Base-by-base conservation (phyloP, 371 early-diverging fungal species). In the Batkoa obscura region DNA sequence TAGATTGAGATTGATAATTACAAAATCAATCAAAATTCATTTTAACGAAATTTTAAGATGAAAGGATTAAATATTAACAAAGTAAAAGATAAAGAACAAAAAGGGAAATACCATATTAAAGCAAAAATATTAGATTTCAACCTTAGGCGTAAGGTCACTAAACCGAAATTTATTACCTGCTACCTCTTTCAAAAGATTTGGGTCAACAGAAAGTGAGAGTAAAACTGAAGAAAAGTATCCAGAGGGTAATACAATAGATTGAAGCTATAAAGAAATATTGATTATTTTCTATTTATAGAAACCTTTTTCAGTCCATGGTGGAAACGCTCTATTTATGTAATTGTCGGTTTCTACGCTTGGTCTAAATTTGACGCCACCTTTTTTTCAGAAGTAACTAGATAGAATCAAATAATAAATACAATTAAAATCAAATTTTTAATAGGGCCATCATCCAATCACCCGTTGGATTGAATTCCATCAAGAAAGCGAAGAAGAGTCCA, bases 401-500 rank as follows among this genome's bases (percentile, higher is more conserved):
- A 45, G 3, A 45, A 45, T 45, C 45, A 3, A 8, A 8, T 15
- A 15, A 8, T 45, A 45, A 12, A 15, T 3, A 45, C 4, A 45
- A 4, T n/a, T 45, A n/a, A n/a, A n/a, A n/a, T n/a, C n/a, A n/a
- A n/a, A n/a, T 30, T 49, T 49, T 32, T 3, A 5, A 12, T 12
- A 49, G 50, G 50, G 35, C 12, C 32, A 33, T 31, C 50, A 49
- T 49, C 50, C 50, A 3, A 35, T 49, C 31, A 49, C 50, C n/a
- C 8, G 23, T 3, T 49, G 50, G 50, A 49, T 49, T 33, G 50
- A 30, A 5, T 49, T 31, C 35, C 31, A 49, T n/a, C 17, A 31
- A 33, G 50, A 49, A 32, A 49, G 15, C 23, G 50, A 49, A 49
- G 50, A 49, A 32, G 50, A 49, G n/a, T 49, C 50, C 9, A 30